Evolutionary conservation across 768 basidiomycete genomes (phyloP), one percentile per base, ranked within the genome.

Genomic region (Boletus insuetus): DNA sequence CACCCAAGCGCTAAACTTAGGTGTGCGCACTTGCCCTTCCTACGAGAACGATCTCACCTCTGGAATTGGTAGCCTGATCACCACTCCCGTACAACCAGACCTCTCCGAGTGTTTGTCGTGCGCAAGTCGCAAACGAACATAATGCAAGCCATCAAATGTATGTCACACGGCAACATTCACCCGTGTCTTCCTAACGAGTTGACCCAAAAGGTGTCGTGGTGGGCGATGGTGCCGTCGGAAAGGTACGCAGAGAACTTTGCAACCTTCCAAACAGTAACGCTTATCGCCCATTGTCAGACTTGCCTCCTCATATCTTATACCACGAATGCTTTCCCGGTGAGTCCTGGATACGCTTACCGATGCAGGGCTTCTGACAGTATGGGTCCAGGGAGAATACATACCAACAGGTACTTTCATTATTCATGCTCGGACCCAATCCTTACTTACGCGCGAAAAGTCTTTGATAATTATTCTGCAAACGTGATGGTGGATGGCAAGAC

Each of bases 401-500:
- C 94, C 94, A 65, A 96, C 91, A 73, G 91, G 91, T 91, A 71
- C 61, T 77, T 54, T 53, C 37, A 26, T 38, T 49, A 31, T 38
- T 54, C 56, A 22, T 51, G 14, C 24, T 24, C 48, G 50, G 19
- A 20, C 13, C 39, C 40, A 24, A 49, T 32, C 46, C 24, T 53
- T 58, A 26, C 61, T 63, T 17, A 64, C 47, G 51, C 32, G 54
- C 34, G 43, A 46, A 49, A 69, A 88, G 97, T 99, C 39, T 99
- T 98, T 72, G 97, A 98, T 77, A 98, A 98, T 78, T 98, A 97
- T 70, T 94, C 92, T 52, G 94, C 94, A 56, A 96, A 95, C 75
- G 95, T 99, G 52, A 94, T 98, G 87, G 97, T 99, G 45, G 97
- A 99, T 66, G 93, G 94, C 64, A 95, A 96, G 80, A 97, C 97